Evolutionary conservation across 495 filamentous ascomycete genomes (phyloP).

Genomic region (Aspergillus indologenus): DNA sequence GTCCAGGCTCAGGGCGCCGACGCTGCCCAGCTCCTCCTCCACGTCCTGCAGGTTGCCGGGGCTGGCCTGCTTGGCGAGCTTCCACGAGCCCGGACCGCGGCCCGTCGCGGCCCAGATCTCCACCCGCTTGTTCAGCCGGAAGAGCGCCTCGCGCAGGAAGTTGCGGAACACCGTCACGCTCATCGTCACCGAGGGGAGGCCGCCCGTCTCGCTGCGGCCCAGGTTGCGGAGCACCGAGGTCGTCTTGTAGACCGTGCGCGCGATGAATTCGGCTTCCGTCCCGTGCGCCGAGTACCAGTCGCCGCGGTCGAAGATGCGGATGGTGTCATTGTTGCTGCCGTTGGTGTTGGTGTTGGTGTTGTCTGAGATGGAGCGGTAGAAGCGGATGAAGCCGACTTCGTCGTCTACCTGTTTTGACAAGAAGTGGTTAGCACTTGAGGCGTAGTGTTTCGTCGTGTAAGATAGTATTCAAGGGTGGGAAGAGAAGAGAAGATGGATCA

Average conservation of each 20-base stretch:
- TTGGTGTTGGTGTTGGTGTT: conserved; percentile 63
- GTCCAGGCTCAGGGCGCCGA: conserved; percentile 62
- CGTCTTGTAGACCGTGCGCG: conserved; percentile 92
- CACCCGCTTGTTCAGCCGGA: conserved; percentile 81
- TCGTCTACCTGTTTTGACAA: conserved; percentile 71
- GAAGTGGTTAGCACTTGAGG: background rate
- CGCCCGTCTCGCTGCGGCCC: conserved; percentile 74
- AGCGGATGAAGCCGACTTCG: conserved; percentile 91
- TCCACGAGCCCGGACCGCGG: conserved; percentile 60
- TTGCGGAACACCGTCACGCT: conserved; percentile 90
- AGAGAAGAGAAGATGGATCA: background rate
- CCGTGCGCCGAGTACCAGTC: conserved; percentile 96
- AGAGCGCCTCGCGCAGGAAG: conserved; percentile 91
- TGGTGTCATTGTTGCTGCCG: conserved; percentile 56
- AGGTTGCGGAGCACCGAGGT: conserved; percentile 91
- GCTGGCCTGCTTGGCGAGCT: conserved; percentile 83
- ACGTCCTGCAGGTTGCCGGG: conserved; percentile 96
- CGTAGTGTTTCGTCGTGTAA: conserved; percentile 1
- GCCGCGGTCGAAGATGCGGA: conserved; percentile 90
- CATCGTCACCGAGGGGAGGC: conserved; percentile 89
- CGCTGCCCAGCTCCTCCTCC: conserved; percentile 83
- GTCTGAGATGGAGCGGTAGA: conserved; percentile 75
- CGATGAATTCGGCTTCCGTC: conserved; percentile 89
- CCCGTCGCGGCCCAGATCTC: conserved; percentile 79
- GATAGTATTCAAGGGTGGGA: background rate